Base-by-base conservation (phyloP, 805 yeast genomes). In the Tetrapisispora nanseiensis region DNA sequence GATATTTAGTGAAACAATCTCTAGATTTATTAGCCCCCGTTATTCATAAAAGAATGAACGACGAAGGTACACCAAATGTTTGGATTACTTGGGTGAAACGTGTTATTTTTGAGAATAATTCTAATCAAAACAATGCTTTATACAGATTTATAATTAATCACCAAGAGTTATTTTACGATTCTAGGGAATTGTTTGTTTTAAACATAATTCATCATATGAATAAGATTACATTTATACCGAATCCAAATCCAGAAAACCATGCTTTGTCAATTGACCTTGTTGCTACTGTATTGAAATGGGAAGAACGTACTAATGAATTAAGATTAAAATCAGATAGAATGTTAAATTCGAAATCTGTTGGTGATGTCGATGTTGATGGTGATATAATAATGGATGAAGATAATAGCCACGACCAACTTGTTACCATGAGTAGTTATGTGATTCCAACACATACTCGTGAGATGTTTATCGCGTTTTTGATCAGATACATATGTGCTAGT, bases 11-110 rank as follows among this genome's bases (percentile, higher is more conserved):
- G 0, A 77, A 80, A 57, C 94, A 86, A 55, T 94, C 97, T 0
- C 68, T 94, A 29, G 95, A 89, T 54, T 67, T 84, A 4, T 66
- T 92, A 16, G 96, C 97, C 0, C 95, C 96, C 0, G 92, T 83
- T 0, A 72, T 90, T 70, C 78, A 84, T 2, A 71, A 72, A 42
- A 69, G 94, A 40, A 74, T 83, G 63, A 68, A 68, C 1, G 68
- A 69, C 19, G 67, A 66, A 7, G 85, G 78, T 0, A 61, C 68
- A 0, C 63, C 69, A 0, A 60, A 64, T 1, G 68, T 75, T 46
- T 92, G 97, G 97, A 74, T 92, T 40, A 89, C 85, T 51, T 87
- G 95, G 89, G 95, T 96, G 0, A 78, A 97, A 50, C 72, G 97
- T 40, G 92, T 90, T 2, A 69, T 92, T 12, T 80, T 89, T 2